phyloP scores from a whole-genome alignment of 805 yeast species.

The Zygosaccharomyces pseudorouxii region DNA sequence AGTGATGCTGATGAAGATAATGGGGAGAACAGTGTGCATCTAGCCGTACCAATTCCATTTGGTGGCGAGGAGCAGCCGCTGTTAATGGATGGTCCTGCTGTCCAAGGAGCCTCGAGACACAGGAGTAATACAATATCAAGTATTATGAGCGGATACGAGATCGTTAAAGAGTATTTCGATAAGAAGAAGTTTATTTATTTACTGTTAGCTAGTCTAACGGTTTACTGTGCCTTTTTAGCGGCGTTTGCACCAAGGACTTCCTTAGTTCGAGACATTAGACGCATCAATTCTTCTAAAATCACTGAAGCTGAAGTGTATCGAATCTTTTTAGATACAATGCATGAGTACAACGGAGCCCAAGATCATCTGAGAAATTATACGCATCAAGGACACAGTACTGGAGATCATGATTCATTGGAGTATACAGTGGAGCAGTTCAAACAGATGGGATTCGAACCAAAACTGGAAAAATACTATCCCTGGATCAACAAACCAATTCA shows the following conservation, averaged over 20 bases:
- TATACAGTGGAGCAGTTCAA: constrained; percentile 49
- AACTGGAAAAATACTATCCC: constrained; percentile 51
- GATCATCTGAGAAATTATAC: constrained; percentile 26
- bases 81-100: not conserved
- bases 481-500: constrained; percentile 51
- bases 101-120: constrained; percentile 13
- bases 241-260: constrained; percentile 84
- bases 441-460: constrained; percentile 48
- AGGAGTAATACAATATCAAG: constrained; percentile 32
- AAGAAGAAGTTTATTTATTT: constrained; percentile 27
- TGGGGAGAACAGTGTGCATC: not conserved
- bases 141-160: constrained; percentile 27
- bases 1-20: not conserved
- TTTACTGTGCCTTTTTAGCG: constrained; percentile 50
- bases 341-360: constrained; percentile 34
- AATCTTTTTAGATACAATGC: constrained; percentile 44
- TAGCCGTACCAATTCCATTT: constrained; percentile 9
- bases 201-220: constrained; percentile 22
- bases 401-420: constrained; percentile 43
- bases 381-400: constrained; percentile 35
- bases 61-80: constrained; percentile 1
- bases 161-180: constrained; percentile 31
- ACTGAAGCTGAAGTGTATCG: constrained; percentile 70
- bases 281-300: constrained; percentile 62
- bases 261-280: constrained; percentile 69